Evolutionary conservation across 2,329 filamentous ascomycete species (phyloP), one percentile per base, ranked within the genome.

Genomic region (Botrytis aclada): DNA sequence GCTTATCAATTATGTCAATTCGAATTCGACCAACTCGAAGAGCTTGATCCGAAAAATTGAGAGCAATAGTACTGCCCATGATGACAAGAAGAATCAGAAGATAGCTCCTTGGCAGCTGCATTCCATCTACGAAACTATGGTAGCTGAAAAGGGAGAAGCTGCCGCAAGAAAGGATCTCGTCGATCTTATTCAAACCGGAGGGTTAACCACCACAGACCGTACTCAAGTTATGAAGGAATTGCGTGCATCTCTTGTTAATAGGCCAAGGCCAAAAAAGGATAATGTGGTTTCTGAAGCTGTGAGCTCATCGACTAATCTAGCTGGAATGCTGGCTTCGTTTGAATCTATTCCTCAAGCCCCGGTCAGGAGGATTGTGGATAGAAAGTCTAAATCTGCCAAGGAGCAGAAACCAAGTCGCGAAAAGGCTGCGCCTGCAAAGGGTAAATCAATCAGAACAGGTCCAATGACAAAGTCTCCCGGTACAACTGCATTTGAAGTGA

Each of bases 401-500:
- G 12, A 29, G 41, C 45, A 29, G 37, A 60, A 58, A 37, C 25
- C 56, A 29, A 32, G 39, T 43, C 18, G 37, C 54, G 58, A 60
- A 32, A 20, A 37, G 29, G 18, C 51, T 22, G 34, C 25, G 25
- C 51, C 64, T 22, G 20, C 54, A 25, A 61, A 43, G 20, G 12
- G 14, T 34, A 25, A 20, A 60, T n/a, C 66, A 69, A 56, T 62
- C 43, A 56, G 67, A 51, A 71, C 64, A 41, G 71, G 67, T 39
- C 51, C 69, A n/a, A 56, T 54, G 20, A 72, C 41, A 41, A 64
- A 39, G 43, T 64, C 45, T 18, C 69, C 58, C 45, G 51, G 66
- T 41, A 67, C 64, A 41, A 41, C 34, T 51, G 72, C 45, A 34
- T 74, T 76, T 54, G 76, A 79, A 43, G 78, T 81, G 47, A 71